phyloP scores from a whole-genome alignment of 1,284 basidiomycete species.

The Marasmius tenuissimus region DNA sequence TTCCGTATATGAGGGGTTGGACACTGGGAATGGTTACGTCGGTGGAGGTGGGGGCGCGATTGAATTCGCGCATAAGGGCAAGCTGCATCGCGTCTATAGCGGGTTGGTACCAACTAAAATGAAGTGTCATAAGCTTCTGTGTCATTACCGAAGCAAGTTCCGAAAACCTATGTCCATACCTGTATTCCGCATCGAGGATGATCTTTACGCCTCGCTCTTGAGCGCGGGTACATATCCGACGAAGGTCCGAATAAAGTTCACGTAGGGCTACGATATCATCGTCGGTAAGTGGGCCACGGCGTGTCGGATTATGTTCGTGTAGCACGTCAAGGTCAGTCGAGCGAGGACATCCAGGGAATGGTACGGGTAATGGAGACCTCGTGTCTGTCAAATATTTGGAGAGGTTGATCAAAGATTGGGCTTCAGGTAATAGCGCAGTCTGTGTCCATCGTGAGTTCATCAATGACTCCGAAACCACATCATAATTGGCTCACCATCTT shows the following conservation, averaged over 20 bases:
- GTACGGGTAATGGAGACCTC: slow-evolving; percentile 37
- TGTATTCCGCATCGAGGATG: slow-evolving; percentile 84
- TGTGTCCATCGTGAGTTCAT: slow-evolving; percentile 21
- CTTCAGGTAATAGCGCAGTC: slow-evolving; percentile 63
- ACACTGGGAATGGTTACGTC: slow-evolving; percentile 20
- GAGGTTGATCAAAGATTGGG: slow-evolving; percentile 52
- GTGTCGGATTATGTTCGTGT: slow-evolving; percentile 11
- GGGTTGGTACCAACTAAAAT: slow-evolving; percentile 74
- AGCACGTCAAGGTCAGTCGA: slow-evolving; percentile 52
- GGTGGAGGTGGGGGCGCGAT: slow-evolving; percentile 41
- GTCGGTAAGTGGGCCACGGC: slow-evolving; percentile 35
- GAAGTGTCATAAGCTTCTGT: not conserved
- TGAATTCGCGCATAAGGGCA: slow-evolving; percentile 77
- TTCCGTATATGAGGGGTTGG: slow-evolving; percentile 75
- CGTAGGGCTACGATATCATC: slow-evolving; percentile 61
- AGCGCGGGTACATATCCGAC: slow-evolving; percentile 60
- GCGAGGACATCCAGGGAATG: slow-evolving; percentile 66
- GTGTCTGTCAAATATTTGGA: slow-evolving; percentile 51
- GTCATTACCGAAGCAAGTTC: not conserved
- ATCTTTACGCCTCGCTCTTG: slow-evolving; percentile 61
- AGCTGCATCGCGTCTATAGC: slow-evolving; percentile 80
- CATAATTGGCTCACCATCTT: slow-evolving; percentile 59
- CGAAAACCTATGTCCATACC: slow-evolving; percentile 32
- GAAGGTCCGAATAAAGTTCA: slow-evolving; percentile 60
- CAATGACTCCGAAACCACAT: not conserved